Base-by-base conservation (phyloP, 75 land plant genomes). In the Cryptomeria japonica region DNA sequence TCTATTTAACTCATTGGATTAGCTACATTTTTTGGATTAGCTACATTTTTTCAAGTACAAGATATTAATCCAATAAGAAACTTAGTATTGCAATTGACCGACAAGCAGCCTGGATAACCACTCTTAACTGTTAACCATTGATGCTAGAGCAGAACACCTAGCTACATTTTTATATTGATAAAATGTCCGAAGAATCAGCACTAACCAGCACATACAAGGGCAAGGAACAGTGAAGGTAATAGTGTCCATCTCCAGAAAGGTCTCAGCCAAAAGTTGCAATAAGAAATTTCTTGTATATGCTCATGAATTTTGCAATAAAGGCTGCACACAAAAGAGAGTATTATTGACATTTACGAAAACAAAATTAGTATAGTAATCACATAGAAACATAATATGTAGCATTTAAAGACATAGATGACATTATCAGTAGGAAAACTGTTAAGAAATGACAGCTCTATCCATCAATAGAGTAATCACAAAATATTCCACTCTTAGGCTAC, bases 241-340 rank as follows among this genome's bases (percentile, higher is more conserved):
- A 73, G 77, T 34, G 77, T 34, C 77, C 36, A 11, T 32, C 2
- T 32, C 77, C 77, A 73, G 77, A 73, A 85, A 85, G 42, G 36
- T 49, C 16, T 97, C 93, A 98, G 85, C 98, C 99, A 86, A 98
- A 98, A 76, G 99, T 94, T 47, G 92, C 95, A 87, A 98, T 94
- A 16, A 98, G 92, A 88, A 98, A 98, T 56, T 87, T 91, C 93
- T 98, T 98, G 93, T 98, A 96, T 44, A 96, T 95, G 92, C 99
- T 98, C 98, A 98, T 96, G 92, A 98, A 98, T 89, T 95, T 98
- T 85, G 98, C 98, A 85, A 98, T 94, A 87, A 98, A 98, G n/a
- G 99, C 99, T 96, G 98, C 89, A 91, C 14, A 18, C 76, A 84
- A 11, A 41, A 47, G 18, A 39, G 32, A 72, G 38, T 16, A 39